phyloP scores from a whole-genome alignment of 2,329 filamentous ascomycete species.

The Aspergillus sp. region DNA sequence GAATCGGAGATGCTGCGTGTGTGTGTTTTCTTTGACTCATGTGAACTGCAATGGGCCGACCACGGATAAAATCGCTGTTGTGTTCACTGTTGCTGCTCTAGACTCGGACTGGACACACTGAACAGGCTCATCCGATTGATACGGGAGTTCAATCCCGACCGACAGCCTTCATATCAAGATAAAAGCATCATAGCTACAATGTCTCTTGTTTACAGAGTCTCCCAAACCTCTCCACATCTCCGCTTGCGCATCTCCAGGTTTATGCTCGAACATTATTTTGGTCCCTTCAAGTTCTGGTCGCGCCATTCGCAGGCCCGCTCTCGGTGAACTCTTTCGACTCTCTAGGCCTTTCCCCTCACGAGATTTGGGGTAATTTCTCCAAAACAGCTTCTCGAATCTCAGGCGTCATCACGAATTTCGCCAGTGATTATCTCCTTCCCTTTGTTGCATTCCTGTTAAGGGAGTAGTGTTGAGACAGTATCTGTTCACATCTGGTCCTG shows the following conservation, averaged over 20 bases:
- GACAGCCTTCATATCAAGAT: not conserved
- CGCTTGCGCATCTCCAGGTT: slow-evolving; percentile 8
- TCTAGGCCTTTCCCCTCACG: slow-evolving; percentile 35
- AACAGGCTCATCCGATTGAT: not conserved
- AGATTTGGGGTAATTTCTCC: slow-evolving; percentile 32
- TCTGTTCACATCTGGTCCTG: not conserved
- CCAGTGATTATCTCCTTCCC: not conserved
- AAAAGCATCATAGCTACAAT: not conserved
- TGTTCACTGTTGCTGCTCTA: not conserved
- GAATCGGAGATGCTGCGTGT: slow-evolving; percentile 25
- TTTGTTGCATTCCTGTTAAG: not conserved
- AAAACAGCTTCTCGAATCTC: not conserved
- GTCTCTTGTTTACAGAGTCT: not conserved
- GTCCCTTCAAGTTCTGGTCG: slow-evolving; percentile 1
- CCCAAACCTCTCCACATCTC: slow-evolving; percentile 17
- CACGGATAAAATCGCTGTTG: slow-evolving; percentile 5
- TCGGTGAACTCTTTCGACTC: slow-evolving; percentile 29
- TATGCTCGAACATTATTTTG: not conserved
- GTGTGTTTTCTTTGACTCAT: slow-evolving; percentile 29
- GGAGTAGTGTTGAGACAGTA: not conserved
- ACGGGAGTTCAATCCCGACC: not conserved
- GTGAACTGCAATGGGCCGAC: slow-evolving; percentile 21
- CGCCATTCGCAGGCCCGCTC: slow-evolving; percentile 14
- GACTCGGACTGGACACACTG: not conserved
- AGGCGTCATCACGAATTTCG: not conserved